These are phyloP conservation scores for Eimeria mitis DNA, from an alignment of 169 alveolate genomes.

Conservation along the genomic window DNA sequence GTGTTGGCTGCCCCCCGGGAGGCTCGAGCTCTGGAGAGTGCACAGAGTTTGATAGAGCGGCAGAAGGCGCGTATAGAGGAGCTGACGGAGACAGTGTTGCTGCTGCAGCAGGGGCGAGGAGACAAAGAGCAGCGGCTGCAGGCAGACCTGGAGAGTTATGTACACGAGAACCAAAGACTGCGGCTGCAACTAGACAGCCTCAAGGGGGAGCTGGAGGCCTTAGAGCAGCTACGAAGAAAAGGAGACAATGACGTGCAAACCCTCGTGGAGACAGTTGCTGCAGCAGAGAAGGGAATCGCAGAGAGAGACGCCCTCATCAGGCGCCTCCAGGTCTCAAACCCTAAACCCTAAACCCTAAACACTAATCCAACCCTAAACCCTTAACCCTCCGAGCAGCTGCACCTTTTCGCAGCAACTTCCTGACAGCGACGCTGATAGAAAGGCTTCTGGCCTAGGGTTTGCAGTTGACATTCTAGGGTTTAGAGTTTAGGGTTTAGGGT, in stretches of 20 bases:
- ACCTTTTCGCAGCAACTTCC: too few species aligned
- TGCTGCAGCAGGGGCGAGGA: not conserved
- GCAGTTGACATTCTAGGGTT: not conserved
- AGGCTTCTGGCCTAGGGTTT: not conserved
- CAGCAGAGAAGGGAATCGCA: constrained; percentile 40
- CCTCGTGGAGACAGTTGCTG: constrained; percentile 14
- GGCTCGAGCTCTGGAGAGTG: constrained; percentile 24
- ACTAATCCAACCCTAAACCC: too few species aligned
- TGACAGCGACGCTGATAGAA: too few species aligned
- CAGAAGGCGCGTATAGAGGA: not conserved
- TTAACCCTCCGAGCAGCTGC: too few species aligned
- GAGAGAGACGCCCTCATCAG: constrained; percentile 18
- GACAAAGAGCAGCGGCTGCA: not conserved
- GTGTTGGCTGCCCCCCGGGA: constrained; percentile 37
- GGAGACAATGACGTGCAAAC: constrained; percentile 7
- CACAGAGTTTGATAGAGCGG: constrained; percentile 1
- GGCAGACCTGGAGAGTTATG: not conserved
- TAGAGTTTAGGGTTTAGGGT: constrained; percentile 8
- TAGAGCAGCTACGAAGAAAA: not conserved
- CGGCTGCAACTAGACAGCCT: constrained; percentile 4
- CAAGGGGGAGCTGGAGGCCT: not conserved
- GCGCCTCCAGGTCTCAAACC: constrained; percentile 14
- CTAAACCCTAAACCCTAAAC: not conserved
- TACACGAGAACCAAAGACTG: not conserved
- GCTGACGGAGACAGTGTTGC: constrained; percentile 8